Percentiles rank a stretch among this genome's conserved stretches.
phyloP scores from a whole-genome alignment of 2,329 filamentous ascomycete species.

The Didymellaceae sp. region DNA sequence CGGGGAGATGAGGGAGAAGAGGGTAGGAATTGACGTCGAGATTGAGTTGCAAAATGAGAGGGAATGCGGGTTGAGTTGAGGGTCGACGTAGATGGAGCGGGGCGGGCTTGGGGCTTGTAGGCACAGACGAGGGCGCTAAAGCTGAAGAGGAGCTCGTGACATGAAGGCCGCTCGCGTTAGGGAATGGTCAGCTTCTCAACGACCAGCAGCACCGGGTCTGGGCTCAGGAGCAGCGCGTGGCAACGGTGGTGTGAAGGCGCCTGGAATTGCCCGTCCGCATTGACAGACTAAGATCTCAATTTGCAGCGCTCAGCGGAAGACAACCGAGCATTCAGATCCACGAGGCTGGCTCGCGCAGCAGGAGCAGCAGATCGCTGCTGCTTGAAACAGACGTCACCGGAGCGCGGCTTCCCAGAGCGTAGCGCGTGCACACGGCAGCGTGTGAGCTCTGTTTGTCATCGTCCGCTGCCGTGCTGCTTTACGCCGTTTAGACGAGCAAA shows the following conservation, averaged over 20 bases:
- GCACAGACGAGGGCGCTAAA: conserved; percentile 23
- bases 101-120: conserved; percentile 29
- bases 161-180: conserved; percentile 24
- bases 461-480: conserved; percentile 15
- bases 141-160: conserved; percentile 24
- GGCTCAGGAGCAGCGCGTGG: conserved; percentile 24
- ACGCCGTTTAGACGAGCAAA: conserved; percentile 16
- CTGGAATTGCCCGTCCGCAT: conserved; percentile 20
- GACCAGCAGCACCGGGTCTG: conserved; percentile 20
- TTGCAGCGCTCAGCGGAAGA: conserved; percentile 7
- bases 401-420: conserved; percentile 19
- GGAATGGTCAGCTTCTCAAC: conserved; percentile 26
- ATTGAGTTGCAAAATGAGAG: conserved; percentile 29
- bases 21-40: conserved; percentile 34
- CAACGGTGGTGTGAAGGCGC: conserved; percentile 17
- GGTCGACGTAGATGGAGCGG: conserved; percentile 35
- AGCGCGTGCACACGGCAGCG: conserved; percentile 25
- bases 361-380: conserved; percentile 27
- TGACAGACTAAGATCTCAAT: background rate
- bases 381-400: conserved; percentile 36
- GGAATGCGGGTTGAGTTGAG: conserved; percentile 26
- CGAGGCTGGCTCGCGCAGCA: conserved; percentile 19
- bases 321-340: conserved; percentile 13
- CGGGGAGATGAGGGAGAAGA: conserved; percentile 14
- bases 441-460: conserved; percentile 16